phyloP scores from a whole-genome alignment of 768 basidiomycete genomes.

The Rubroboletus pulcherrimus region DNA sequence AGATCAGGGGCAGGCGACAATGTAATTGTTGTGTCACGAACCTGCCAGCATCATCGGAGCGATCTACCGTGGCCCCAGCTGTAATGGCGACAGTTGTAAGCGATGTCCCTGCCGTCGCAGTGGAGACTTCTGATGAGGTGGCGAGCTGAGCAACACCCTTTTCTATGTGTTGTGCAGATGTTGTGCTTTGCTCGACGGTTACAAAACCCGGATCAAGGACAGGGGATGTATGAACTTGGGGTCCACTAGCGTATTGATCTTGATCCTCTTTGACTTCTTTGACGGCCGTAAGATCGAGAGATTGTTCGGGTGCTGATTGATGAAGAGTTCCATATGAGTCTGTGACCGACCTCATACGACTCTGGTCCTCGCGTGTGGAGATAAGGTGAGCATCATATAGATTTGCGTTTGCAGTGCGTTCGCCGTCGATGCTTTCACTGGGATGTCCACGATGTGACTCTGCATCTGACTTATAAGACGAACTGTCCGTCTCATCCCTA shows the following conservation, averaged over 20 bases:
- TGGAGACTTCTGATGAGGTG: background rate
- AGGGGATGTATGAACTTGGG: background rate
- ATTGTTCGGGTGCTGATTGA: background rate
- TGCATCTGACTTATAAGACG: background rate
- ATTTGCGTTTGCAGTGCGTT: background rate
- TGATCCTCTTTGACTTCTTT: background rate
- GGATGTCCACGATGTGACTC: background rate
- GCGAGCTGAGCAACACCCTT: background rate
- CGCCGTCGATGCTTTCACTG: background rate
- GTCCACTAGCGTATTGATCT: background rate
- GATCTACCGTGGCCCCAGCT: background rate
- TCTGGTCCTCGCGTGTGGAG: background rate
- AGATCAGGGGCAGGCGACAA: background rate
- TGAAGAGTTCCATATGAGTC: background rate
- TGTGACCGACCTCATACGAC: background rate
- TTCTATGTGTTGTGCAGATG: background rate
- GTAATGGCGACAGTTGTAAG: background rate
- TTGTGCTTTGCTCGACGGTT: background rate
- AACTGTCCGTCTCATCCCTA: background rate
- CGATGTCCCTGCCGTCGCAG: background rate
- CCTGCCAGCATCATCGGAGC: background rate
- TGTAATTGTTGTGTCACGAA: background rate
- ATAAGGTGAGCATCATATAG: background rate
- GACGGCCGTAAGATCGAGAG: background rate
- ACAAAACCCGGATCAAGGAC: background rate